Evolutionary conservation across 2,329 filamentous ascomycete species (phyloP), one percentile per base, ranked within the genome.

Genomic region (Aspergillus clavatus): DNA sequence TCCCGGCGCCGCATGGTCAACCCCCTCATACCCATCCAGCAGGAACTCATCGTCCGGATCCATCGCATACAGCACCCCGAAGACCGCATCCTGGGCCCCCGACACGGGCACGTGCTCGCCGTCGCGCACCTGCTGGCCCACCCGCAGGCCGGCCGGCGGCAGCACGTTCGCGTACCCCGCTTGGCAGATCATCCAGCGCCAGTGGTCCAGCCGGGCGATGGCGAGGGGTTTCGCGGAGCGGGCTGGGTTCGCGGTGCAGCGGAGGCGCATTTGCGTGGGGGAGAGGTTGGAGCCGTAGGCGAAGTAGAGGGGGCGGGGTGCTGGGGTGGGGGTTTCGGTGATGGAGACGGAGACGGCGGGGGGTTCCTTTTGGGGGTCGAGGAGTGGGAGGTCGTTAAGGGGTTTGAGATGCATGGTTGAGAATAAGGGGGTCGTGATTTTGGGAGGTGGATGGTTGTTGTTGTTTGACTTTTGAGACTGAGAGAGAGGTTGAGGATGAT

Each of bases 251-350:
- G 57, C 44, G n/a, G 40, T 53, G 46, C 69, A 69, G 38, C 69
- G 67, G 10, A 58, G 40, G 29, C 53, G 51, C 69, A 72, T 72
- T 40, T 72, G 69, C 3, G 58, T 62, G 19, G 63, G 60, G 4
- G 69, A 72, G 22, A 72, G 65, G 44, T 72, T 72, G 33, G 68
- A 71, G 40, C 69, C 69, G 47, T 68, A 72, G 42, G 69, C 69
- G 46, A 72, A 71, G 53, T 72, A 72, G 52, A 70, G 63, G 26
- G 63, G 57, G 44, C 56, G 57, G 14, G 45, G 42, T 35, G 41
- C n/a, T n/a, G 63, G 26, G 63, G 57, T 45, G 56, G 57, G 14
- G 45, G 42, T 35, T 40, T 63, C 56, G 60, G 58, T 54, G 21
- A 24, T 60, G 21, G 50, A 16, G 29, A 35, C 10, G 24, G 26